These are phyloP conservation scores for Pestalotiopsis sp. DNA, from an alignment of 2,329 filamentous ascomycete genomes.

Conservation along the genomic window DNA sequence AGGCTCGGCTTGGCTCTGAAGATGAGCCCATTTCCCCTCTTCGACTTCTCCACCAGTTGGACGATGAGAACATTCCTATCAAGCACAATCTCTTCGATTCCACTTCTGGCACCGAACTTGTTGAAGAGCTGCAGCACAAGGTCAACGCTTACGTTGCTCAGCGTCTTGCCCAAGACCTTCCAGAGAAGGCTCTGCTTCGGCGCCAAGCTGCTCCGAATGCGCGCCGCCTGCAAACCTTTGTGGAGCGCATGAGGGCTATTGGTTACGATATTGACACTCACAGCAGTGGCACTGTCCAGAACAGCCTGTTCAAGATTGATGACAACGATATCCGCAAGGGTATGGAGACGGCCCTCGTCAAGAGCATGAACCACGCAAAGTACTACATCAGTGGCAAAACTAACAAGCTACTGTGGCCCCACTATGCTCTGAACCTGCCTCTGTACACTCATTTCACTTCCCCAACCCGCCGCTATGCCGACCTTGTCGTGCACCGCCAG, in stretches of 20 bases:
- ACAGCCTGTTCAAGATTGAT: constrained; percentile 91
- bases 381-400: constrained; percentile 88
- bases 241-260: constrained; percentile 88
- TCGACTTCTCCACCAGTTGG: constrained; percentile 87
- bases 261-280: constrained; percentile 88
- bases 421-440: constrained; percentile 91
- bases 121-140: constrained; percentile 94
- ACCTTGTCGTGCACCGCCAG: constrained; percentile 94
- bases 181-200: constrained; percentile 90
- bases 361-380: constrained; percentile 95
- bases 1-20: constrained; percentile 80
- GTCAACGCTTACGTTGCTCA: constrained; percentile 88
- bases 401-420: constrained; percentile 75
- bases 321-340: constrained; percentile 91
- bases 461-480: constrained; percentile 90
- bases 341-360: constrained; percentile 94
- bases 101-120: constrained; percentile 84
- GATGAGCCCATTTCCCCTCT: constrained; percentile 81
- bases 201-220: constrained; percentile 84
- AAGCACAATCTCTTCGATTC: constrained; percentile 96
- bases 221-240: constrained; percentile 86
- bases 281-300: constrained; percentile 89
- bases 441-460: constrained; percentile 98
- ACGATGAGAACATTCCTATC: constrained; percentile 97
- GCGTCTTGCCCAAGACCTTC: constrained; percentile 76